Evolutionary conservation across 2,329 filamentous ascomycete species (phyloP).

Genomic region (Lachnellula cervina): DNA sequence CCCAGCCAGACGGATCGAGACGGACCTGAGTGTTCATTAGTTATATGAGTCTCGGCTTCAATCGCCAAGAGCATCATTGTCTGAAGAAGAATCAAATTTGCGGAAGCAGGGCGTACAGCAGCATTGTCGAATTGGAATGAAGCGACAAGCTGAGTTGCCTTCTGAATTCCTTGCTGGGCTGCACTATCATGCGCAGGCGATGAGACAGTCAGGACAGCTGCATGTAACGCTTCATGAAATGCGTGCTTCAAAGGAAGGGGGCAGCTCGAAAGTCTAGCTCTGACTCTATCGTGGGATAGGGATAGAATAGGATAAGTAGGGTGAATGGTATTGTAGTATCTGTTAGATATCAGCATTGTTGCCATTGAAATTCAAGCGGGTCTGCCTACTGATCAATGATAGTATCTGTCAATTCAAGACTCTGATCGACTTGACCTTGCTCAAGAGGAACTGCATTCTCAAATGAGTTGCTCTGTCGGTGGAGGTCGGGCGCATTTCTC

Average conservation of each 20-base stretch:
- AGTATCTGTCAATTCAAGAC: slow-evolving; percentile 41
- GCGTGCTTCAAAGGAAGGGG: slow-evolving; percentile 55
- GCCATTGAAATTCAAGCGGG: neutral
- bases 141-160: slow-evolving; percentile 39
- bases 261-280: slow-evolving; percentile 51
- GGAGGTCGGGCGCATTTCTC: slow-evolving; percentile 28
- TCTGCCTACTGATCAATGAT: slow-evolving; percentile 37
- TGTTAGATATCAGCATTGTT: slow-evolving; percentile 31
- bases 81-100: slow-evolving; percentile 56
- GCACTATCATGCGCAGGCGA: slow-evolving; percentile 27
- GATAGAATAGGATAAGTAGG: slow-evolving; percentile 63
- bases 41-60: slow-evolving; percentile 54
- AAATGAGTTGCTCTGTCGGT: slow-evolving; percentile 24
- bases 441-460: slow-evolving; percentile 26
- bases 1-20: slow-evolving; percentile 52
- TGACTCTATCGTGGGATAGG: slow-evolving; percentile 49
- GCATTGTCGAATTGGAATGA: slow-evolving; percentile 41
- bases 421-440: slow-evolving; percentile 23
- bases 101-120: slow-evolving; percentile 35
- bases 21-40: slow-evolving; percentile 39
- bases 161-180: slow-evolving; percentile 36
- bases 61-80: slow-evolving; percentile 62
- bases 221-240: slow-evolving; percentile 58
- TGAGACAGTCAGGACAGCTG: slow-evolving; percentile 52
- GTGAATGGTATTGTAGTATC: slow-evolving; percentile 62